These are phyloP conservation scores for Aspergillus quadricinctus DNA, from an alignment of 2,329 filamentous ascomycete species.

Conservation along the genomic window DNA sequence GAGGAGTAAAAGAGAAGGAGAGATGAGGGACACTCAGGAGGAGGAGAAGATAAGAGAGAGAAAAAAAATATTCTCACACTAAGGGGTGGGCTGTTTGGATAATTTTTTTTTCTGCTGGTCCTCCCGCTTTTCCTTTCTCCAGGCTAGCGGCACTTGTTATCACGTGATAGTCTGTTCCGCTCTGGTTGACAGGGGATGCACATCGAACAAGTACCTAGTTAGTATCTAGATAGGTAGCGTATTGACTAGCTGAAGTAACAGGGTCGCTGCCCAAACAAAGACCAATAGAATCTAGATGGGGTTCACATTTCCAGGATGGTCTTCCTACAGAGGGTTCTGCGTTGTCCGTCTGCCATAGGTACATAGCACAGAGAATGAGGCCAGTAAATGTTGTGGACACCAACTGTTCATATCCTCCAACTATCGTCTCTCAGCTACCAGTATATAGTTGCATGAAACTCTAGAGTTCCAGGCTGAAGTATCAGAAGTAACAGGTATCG, in stretches of 20 bases:
- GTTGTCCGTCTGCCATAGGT: neutral
- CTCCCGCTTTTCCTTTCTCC: neutral
- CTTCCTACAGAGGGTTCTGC: neutral
- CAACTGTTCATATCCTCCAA: neutral
- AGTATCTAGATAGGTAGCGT: no score
- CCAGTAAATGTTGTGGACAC: neutral
- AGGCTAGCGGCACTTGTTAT: neutral
- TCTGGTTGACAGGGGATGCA: neutral
- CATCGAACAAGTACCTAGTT: no score
- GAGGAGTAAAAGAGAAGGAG: conserved; percentile 15
- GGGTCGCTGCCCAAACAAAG: neutral
- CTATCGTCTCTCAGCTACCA: neutral
- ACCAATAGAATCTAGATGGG: neutral
- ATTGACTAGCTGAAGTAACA: neutral
- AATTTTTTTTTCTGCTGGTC: neutral
- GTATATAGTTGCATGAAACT: neutral
- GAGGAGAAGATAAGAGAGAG: conserved; percentile 10
- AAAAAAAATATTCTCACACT: conserved; percentile 16
- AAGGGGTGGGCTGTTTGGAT: conserved; percentile 11
- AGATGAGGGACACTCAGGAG: conserved; percentile 13
- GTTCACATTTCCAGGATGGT: neutral
- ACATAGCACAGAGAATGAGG: neutral
- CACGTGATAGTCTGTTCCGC: neutral
- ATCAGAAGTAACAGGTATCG: neutral
- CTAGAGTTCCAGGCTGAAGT: neutral